Evolutionary conservation across 768 basidiomycete genomes (phyloP), one percentile per base, ranked within the genome.

Genomic region (Rhodotorula paludigena): DNA sequence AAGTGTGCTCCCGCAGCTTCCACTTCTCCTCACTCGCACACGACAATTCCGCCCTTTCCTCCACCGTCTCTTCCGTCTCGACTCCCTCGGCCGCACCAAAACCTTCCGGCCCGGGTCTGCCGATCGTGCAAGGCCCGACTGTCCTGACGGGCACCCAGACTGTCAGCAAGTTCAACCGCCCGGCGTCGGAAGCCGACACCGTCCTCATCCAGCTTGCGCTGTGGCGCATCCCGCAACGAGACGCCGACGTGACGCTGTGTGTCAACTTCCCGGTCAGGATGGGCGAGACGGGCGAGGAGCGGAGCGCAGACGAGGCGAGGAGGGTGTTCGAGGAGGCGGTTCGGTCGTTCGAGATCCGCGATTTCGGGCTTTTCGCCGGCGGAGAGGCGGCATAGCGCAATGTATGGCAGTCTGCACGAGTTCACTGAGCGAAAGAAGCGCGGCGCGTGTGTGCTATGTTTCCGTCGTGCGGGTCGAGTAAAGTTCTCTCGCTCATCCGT

Each of bases 21-120:
- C 93, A 96, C 80, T 96, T 96, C 71, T 83, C 86, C 60, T 87
- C 92, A 2, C 79, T 98, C 51, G 93, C 92, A 20, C 86, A 94
- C 74, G 96, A 98, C 79, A 98, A 96, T 76, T 80, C 83, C 32
- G 90, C 94, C 11, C 71, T 78, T 48, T 82, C 82, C 16, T 79
- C 80, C 16, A 76, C 77, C 32, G 82, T 92, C 28, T 65, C 82
- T 28, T 76, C 75, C 5, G 77, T 85, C 35, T 64, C 69, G n/a
- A 74, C 80, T 6, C 59, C 72, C 21, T 15, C 64, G 68, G 82
- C 41, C 74, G 75, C 77, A 60, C 81, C 84, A 74, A 77, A 79
- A 72, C 76, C 79, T 72, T 79, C 79, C 35, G n/a, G 48, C 47
- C 14, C 83, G 83, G 1, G 86, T 87, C 7, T 79, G 82, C 42